Conservation (phyloP, 768 basidiomycete genomes). For the Mycena pura region DNA sequence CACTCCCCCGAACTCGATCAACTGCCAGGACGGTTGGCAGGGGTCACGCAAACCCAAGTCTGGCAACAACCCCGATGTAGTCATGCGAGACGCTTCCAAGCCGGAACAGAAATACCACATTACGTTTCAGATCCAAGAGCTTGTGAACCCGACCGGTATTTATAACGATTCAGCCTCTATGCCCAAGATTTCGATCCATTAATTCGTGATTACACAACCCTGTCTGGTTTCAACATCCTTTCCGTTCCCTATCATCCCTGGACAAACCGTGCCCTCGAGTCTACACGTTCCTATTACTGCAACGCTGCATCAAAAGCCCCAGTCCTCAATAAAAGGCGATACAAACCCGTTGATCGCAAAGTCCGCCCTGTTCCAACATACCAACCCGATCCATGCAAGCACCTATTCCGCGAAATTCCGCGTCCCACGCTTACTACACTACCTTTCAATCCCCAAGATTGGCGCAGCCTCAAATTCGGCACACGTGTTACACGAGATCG, state of each 20-base stretch:
- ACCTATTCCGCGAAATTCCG: conserved; percentile 10
- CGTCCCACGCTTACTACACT: conserved; percentile 3
- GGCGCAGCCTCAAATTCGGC: not conserved
- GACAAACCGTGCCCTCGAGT: too few relatives aligned
- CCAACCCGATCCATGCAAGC: too few relatives aligned
- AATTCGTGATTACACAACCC: too few relatives aligned
- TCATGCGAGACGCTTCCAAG: conserved; percentile 5
- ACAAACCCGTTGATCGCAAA: too few relatives aligned
- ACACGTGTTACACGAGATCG: conserved; percentile 16
- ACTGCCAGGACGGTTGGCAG: conserved; percentile 13
- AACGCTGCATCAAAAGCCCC: too few relatives aligned
- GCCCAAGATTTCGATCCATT: too few relatives aligned
- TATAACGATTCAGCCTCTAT: too few relatives aligned
- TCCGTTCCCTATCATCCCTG: too few relatives aligned
- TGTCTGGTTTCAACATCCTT: too few relatives aligned
- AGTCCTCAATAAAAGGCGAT: too few relatives aligned
- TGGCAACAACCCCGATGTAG: not conserved
- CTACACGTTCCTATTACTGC: too few relatives aligned
- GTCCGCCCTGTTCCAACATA: too few relatives aligned
- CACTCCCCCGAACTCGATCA: conserved; percentile 8
- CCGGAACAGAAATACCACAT: conserved; percentile 12
- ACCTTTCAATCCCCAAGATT: conserved; percentile 16
- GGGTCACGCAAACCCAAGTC: not conserved
- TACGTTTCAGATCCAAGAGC: conserved; percentile 12
- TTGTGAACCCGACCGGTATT: not conserved